Percentiles rank a stretch among this genome's conserved stretches.
Conservation (phyloP, 2,329 filamentous ascomycete genomes). For the Venturia pyrina region DNA sequence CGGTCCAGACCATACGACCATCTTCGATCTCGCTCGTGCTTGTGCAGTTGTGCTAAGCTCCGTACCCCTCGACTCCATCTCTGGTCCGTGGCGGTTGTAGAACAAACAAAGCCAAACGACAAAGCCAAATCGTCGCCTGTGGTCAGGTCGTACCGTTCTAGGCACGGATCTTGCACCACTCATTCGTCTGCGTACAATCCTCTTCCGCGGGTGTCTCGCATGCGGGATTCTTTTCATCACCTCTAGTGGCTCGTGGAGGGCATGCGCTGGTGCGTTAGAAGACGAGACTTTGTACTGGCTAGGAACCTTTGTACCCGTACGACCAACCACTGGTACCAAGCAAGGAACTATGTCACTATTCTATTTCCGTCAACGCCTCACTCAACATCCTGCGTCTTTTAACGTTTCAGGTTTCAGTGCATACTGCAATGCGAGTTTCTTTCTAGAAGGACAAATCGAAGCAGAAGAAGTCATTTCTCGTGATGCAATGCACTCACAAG, state of each 20-base stretch:
- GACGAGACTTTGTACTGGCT: not conserved
- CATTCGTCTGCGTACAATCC: not conserved
- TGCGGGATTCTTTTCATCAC: not conserved
- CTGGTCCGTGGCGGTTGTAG: not conserved
- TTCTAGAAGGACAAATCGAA: conserved; percentile 2
- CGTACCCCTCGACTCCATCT: not conserved
- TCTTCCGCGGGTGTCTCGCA: not conserved
- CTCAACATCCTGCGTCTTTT: not conserved
- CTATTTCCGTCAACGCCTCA: not conserved
- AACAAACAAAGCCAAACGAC: not conserved
- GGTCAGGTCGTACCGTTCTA: not conserved
- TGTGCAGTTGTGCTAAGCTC: not conserved
- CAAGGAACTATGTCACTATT: not conserved
- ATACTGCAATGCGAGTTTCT: not conserved
- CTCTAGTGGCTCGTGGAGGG: not conserved
- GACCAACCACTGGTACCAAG: conserved; percentile 3
- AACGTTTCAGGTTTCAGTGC: not conserved
- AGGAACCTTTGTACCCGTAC: not conserved
- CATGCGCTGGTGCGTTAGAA: not conserved
- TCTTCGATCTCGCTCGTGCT: not conserved
- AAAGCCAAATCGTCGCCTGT: not conserved
- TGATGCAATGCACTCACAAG: conserved; percentile 1
- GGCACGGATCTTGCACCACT: conserved; percentile 6
- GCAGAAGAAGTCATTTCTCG: not conserved
- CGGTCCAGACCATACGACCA: not conserved